Conservation (phyloP, 176 grass and related monocot genomes). For the Stipa capillata region DNA sequence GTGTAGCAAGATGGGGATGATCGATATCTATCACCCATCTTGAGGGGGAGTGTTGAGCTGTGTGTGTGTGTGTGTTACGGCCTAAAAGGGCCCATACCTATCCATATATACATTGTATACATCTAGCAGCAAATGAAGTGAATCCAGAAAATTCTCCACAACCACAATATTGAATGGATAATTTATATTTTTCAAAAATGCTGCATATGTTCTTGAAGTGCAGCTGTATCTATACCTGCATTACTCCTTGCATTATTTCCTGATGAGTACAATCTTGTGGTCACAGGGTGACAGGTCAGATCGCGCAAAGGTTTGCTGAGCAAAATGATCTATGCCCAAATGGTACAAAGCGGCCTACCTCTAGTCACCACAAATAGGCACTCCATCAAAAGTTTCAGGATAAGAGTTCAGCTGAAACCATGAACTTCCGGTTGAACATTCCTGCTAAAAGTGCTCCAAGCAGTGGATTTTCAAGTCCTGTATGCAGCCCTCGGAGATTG, state of each 20-base stretch:
- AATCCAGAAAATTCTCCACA: no score
- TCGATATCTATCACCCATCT: no score
- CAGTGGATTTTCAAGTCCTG: slow-evolving; percentile 72
- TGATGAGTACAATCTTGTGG: slow-evolving; percentile 15
- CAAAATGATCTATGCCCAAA: slow-evolving; percentile 23
- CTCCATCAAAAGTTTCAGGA: slow-evolving; percentile 44
- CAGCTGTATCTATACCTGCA: not conserved
- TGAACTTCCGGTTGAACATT: slow-evolving; percentile 63
- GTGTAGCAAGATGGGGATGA: no score
- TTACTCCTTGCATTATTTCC: not conserved
- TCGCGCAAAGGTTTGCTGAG: slow-evolving; percentile 40
- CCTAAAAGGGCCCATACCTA: no score
- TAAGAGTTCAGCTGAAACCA: slow-evolving; percentile 41
- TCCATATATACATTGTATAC: no score
- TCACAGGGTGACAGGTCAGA: slow-evolving; percentile 44
- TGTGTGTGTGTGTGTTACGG: no score
- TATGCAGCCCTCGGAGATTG: slow-evolving; percentile 58
- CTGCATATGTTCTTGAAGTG: not conserved
- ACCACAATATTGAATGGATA: no score
- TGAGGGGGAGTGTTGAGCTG: no score
- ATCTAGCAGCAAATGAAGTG: no score
- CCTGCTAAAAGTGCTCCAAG: slow-evolving; percentile 76
- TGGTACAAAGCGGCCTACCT: slow-evolving; percentile 12
- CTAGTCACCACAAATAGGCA: slow-evolving; percentile 32
- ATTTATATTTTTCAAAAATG: not conserved